Evolutionary conservation across 345 rosid genomes (phyloP).

Genomic region (Murraya koenigii): DNA sequence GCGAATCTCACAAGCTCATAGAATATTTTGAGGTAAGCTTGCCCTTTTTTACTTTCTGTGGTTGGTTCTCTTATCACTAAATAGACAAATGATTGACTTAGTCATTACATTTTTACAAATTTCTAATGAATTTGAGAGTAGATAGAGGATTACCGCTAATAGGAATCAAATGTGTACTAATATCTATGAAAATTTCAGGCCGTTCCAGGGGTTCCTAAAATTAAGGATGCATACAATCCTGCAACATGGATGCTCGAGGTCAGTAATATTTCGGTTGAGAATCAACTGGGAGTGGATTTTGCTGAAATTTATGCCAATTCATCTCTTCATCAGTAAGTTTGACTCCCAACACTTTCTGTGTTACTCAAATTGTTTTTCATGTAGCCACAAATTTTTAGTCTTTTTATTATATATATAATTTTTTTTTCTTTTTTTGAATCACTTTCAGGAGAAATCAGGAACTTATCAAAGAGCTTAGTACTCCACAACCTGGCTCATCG

Average conservation of each 20-base stretch:
- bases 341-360: background rate
- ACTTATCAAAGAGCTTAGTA: constrained; percentile 56
- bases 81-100: background rate
- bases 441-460: constrained; percentile 64
- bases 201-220: constrained; percentile 67
- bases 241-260: constrained; percentile 98
- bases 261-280: constrained; percentile 59
- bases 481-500: constrained; percentile 52
- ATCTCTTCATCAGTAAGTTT: constrained; percentile 59
- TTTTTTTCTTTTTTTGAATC: background rate
- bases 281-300: constrained; percentile 64
- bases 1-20: constrained; percentile 69
- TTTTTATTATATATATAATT: background rate
- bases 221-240: constrained; percentile 72
- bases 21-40: constrained; percentile 78
- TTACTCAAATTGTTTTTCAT: background rate
- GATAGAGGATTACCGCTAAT: too few relatives aligned
- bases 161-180: background rate
- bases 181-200: constrained; percentile 35
- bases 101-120: background rate
- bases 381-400: background rate
- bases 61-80: background rate
- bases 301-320: constrained; percentile 66
- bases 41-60: background rate
- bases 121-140: background rate